Base-by-base conservation (phyloP, 805 yeast species). In the Peterozyma toletana region DNA sequence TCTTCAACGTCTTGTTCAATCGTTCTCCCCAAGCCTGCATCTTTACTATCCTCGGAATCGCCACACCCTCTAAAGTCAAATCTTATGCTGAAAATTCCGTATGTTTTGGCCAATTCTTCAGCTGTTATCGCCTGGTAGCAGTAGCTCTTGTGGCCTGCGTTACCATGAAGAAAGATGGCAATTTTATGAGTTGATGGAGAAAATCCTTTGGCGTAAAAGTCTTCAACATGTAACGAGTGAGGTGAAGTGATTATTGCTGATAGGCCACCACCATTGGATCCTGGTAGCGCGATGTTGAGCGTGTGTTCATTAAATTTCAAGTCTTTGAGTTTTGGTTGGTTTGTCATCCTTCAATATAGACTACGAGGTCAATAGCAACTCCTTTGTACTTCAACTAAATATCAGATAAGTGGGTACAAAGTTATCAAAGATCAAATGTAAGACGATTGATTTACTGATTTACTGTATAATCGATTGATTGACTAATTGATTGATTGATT, bases 61-160 rank as follows among this genome's bases (percentile, higher is more conserved):
- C 97, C 98, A 59, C 93, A 83, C 6, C 83, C 85, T 44, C 96
- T 70, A 54, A 90, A 89, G 60, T 90, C 97, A 51, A 89, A 80
- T 50, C 97, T 67, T 40, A 87, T 69, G 3, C 83, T 75, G 55
- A 71, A 78, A 44, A 78, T 66, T 0, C 95, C 95, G 46, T 73
- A 58, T 13, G 73, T 71, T 2, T 64, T 57, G 0, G 89, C 80
- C 43, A 90, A 58, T 21, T 61, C 63, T 27, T 74, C 73, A 0
- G 95, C 90, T 37, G 87, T 60, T 13, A 63, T 53, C 21, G 75
- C 73, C 50, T 83, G 88, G 60, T 83, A 89, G 47, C 86, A 78
- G 57, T 86, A 83, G 64, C 85, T 77, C 51, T 87, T 77, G 57
- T 90, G 95, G 0, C 96, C 95, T 1, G 81, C 90, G 48, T 77